These are phyloP conservation scores for Phlegmacium glaucopus DNA, from an alignment of 768 basidiomycete species.

Conservation along the genomic window DNA sequence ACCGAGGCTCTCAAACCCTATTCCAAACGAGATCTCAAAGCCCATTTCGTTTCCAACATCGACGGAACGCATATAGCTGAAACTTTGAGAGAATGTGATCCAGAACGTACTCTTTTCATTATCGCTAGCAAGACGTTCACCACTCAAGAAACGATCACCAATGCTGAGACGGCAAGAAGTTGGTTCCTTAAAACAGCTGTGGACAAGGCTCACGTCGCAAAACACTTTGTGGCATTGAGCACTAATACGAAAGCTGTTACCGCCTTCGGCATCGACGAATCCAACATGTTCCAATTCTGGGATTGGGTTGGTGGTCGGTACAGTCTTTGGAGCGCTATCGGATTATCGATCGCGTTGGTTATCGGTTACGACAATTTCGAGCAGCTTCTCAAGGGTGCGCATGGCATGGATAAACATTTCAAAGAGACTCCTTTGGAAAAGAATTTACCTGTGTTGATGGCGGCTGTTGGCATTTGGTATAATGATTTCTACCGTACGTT, in stretches of 20 bases:
- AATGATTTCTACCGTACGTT: conserved; percentile 90
- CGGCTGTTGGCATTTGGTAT: conserved; percentile 94
- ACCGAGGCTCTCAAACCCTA: conserved; percentile 96
- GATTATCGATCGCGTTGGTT: conserved; percentile 88
- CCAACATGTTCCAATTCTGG: conserved; percentile 99
- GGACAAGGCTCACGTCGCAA: conserved; percentile 91
- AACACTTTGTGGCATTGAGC: conserved; percentile 97
- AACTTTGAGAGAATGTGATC: conserved; percentile 74
- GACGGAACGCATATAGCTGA: conserved; percentile 98
- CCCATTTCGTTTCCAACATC: conserved; percentile 95
- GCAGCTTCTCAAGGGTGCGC: conserved; percentile 84
- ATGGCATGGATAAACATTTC: conserved; percentile 98
- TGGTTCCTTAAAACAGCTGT: conserved; percentile 90
- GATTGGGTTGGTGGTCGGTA: conserved; percentile 99
- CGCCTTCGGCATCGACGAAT: conserved; percentile 83
- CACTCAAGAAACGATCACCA: conserved; percentile 99
- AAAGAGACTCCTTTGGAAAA: conserved; percentile 80
- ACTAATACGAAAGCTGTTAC: conserved; percentile 95
- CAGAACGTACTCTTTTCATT: conserved; percentile 94
- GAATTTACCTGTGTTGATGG: conserved; percentile 91
- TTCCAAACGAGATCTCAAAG: conserved; percentile 81
- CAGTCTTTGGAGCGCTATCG: conserved; percentile 98
- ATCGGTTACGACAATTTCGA: conserved; percentile 96
- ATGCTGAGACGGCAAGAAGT: conserved; percentile 87
- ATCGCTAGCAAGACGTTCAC: conserved; percentile 99